Evolutionary conservation across 345 rosid species (phyloP), one percentile per base, ranked within the genome.

Genomic region (Melaleuca quinquenervia): DNA sequence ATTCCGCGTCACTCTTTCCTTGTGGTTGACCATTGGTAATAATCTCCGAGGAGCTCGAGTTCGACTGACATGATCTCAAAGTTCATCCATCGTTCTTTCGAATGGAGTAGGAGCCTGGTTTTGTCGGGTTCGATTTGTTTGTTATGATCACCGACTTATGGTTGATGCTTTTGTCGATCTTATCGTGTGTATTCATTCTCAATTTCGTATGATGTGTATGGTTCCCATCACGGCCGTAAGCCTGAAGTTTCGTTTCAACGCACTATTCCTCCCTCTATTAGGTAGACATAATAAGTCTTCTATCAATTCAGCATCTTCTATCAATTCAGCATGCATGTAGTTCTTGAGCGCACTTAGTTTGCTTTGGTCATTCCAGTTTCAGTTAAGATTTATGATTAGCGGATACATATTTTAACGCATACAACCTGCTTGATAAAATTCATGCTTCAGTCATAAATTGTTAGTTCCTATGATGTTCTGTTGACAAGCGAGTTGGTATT

Each of bases 391-490:
- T 2, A 58, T 26, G 32, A 5, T 27, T 56, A 26, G 64, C 64
- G 15, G 29, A 58, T 29, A 26, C 15, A 26, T 26, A 0, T 15
- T 26, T 58, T 58, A 58, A 26, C 0, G 32, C 64, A 0, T 11
- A 58, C 32, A 58, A 58, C 64, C 64, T 58, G 64, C 12, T 26
- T 26, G 64, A 58, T 58, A 7, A 58, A 58, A 58, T 58, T 58
- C 15, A 29, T 26, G 32, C 11, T 3, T 58, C 32, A 58, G 26
- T 56, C 15, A 26, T 56, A 26, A 58, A 27, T n/a, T 11, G 0
- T 58, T 58, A 0, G 64, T 58, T n/a, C 8, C 64, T 58, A 32
- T 0, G 32, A 0, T 58, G 12, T n/a, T 58, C 32, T 0, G 8
- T 58, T 58, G 0, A 0, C 64, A 14, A n/a, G 64, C 6, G 64